phyloP scores from a whole-genome alignment of 2,329 filamentous ascomycete species.

The Colletotrichum higginsianum region DNA sequence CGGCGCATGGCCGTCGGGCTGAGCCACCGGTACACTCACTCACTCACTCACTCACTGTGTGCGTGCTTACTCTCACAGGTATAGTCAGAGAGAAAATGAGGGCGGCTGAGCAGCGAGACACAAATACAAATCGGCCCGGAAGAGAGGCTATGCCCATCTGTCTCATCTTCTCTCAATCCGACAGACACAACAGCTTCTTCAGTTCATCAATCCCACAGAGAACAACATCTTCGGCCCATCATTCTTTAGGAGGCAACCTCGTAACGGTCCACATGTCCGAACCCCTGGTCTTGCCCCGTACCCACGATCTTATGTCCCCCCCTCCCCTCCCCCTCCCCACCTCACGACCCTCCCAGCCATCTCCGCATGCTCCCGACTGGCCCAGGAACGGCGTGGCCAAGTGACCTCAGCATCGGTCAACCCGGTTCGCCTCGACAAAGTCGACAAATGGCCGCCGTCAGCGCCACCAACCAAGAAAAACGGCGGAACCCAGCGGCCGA shows the following conservation, averaged over 20 bases:
- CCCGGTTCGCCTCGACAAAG: slow-evolving; percentile 26
- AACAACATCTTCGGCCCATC: too few relatives aligned
- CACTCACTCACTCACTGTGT: background rate
- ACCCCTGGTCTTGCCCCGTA: background rate
- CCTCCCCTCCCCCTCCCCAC: slow-evolving; percentile 6
- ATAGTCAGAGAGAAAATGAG: background rate
- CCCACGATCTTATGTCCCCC: slow-evolving; percentile 4
- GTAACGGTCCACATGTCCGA: slow-evolving; percentile 6
- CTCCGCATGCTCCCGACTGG: slow-evolving; percentile 38
- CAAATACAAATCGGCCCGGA: too few relatives aligned
- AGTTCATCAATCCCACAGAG: too few relatives aligned
- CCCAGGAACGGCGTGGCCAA: slow-evolving; percentile 35
- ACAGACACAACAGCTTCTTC: too few relatives aligned
- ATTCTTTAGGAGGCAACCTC: background rate
- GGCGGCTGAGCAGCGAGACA: too few relatives aligned
- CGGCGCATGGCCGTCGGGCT: too few relatives aligned
- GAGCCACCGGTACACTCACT: too few relatives aligned
- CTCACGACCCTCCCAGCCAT: background rate
- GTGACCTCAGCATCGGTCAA: slow-evolving; percentile 34
- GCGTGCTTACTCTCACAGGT: background rate
- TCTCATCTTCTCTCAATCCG: background rate
- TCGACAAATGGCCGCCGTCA: slow-evolving; percentile 31
- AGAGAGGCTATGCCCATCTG: background rate
- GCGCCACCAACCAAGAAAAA: background rate
- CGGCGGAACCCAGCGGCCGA: background rate